Base-by-base conservation (phyloP, 2,329 filamentous ascomycete species). In the Pseudogymnoascus sp. region DNA sequence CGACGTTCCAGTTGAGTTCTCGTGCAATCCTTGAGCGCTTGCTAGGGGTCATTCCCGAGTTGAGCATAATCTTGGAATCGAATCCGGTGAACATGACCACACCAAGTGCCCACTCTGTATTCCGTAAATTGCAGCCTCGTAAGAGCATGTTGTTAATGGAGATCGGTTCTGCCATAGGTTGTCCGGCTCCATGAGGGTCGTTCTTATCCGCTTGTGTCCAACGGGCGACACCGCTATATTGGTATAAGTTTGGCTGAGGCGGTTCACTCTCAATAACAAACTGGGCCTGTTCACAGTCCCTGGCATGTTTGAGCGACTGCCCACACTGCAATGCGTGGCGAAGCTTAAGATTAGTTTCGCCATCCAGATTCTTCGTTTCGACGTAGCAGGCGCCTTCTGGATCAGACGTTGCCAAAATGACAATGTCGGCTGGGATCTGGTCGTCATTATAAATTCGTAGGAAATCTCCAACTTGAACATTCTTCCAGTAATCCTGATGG, bases 1-100 rank as follows among this genome's bases (percentile, higher is more conserved):
- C 83, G 73, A 99, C 92, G 74, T 96, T 96, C 83, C 91, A 95
- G 78, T 99, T 99, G 68, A 99, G 83, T 73, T 96, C 92, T 65
- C 91, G 88, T 60, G 92, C 90, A 69, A 99, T 92, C 67, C 90
- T 86, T 37, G 94, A 85, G 65, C 93, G 89, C 78, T 99, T 99
- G 73, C 86, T 96, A 10, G 95, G 94, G 1, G 94, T 99, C 64
- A 93, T 88, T 63, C 94, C 94, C 29, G 94, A 90, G 72, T 99
- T 99, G 78, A 97, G 89, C 94, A 99, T 99, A 73, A 97, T 97
- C 77, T 97, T 99, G 35, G 93, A 96, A 73, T 99, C 93, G 71
- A 92, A 86, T 35, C 94, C 94, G 11, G 94, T 97, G 75, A 96
- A 99, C 15, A 96, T 80, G 58, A 97, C 93, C 2, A 99, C 83